A percentile compares a stretch with the other conserved stretches of the same genome.
Evolutionary conservation across 2,329 filamentous ascomycete species (phyloP).

Genomic region (Alternaria rosae): DNA sequence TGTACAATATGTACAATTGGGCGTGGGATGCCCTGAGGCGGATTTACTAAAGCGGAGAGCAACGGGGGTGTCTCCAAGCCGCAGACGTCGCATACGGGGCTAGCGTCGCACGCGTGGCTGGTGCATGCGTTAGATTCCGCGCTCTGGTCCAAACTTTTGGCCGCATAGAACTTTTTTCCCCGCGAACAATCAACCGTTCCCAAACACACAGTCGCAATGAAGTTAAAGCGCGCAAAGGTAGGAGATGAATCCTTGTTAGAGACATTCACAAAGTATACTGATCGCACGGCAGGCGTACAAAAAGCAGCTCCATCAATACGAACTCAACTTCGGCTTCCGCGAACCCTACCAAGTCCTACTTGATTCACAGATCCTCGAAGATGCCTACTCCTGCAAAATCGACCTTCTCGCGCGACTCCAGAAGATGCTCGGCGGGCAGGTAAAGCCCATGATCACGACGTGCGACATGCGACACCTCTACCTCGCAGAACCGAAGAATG

Average conservation of each 20-base stretch:
- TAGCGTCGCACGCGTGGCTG: conserved; percentile 11
- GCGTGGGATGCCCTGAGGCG: conserved; percentile 17
- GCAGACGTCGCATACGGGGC: conserved; percentile 17
- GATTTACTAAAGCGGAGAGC: conserved; percentile 23
- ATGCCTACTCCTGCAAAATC: conserved; percentile 87
- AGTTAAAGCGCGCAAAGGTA: conserved; percentile 45
- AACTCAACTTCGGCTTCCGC: conserved; percentile 85
- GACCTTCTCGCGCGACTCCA: conserved; percentile 77
- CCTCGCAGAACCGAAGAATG: conserved; percentile 62
- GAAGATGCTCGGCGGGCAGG: conserved; percentile 83
- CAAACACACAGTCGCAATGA: conserved; percentile 30
- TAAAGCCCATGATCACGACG: conserved; percentile 86
- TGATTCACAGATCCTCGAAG: conserved; percentile 83
- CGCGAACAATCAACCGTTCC: conserved; percentile 8
- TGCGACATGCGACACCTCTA: conserved; percentile 84
- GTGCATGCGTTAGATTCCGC: conserved; percentile 18
- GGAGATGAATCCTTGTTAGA: not conserved
- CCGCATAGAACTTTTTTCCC: conserved; percentile 15
- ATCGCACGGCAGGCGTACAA: conserved; percentile 73
- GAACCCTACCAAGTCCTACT: conserved; percentile 85
- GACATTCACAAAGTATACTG: not conserved
- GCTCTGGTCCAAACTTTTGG: conserved; percentile 20
- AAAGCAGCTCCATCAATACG: conserved; percentile 94
- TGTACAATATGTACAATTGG: conserved; percentile 23
- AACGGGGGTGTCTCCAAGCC: conserved; percentile 23